Conservation (phyloP, 768 basidiomycete species). For the Kwoniella shandongensis region DNA sequence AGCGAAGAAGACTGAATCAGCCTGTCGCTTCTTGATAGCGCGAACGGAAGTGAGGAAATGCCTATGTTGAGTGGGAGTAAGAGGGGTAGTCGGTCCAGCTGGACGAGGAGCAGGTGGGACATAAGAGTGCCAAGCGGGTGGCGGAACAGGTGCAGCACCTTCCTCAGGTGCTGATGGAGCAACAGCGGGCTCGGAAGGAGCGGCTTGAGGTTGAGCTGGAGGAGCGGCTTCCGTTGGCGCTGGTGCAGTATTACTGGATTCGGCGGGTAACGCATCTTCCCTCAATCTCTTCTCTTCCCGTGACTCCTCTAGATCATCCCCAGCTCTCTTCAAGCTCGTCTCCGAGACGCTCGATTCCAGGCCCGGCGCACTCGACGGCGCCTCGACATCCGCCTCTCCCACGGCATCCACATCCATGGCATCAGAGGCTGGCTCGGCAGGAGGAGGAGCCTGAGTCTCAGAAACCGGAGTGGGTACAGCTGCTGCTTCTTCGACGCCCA, state of each 20-base stretch:
- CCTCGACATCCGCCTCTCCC: slow-evolving; percentile 13
- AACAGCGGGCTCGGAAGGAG: slow-evolving; percentile 20
- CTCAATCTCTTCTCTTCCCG: slow-evolving; percentile 43
- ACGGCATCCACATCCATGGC: slow-evolving; percentile 39
- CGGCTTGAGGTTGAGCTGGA: slow-evolving; percentile 27
- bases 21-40: slow-evolving; percentile 76
- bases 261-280: slow-evolving; percentile 21
- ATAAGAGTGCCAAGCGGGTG: slow-evolving; percentile 37
- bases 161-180: slow-evolving; percentile 26
- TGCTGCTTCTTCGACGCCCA: slow-evolving; percentile 26
- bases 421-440: slow-evolving; percentile 45
- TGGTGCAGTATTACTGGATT: background rate
- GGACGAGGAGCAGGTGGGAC: slow-evolving; percentile 41
- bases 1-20: slow-evolving; percentile 73
- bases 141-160: slow-evolving; percentile 19
- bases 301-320: slow-evolving; percentile 34
- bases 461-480: slow-evolving; percentile 41
- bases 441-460: slow-evolving; percentile 43
- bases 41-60: slow-evolving; percentile 76
- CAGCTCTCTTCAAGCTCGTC: slow-evolving; percentile 37
- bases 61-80: slow-evolving; percentile 72
- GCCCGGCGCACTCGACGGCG: background rate
- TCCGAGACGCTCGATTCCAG: slow-evolving; percentile 19
- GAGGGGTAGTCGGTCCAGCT: slow-evolving; percentile 48
- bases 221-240: slow-evolving; percentile 52